A percentile compares a stretch with the other conserved stretches of the same genome.
Conservation (phyloP, 768 basidiomycete genomes). For the Galerina sulciceps region DNA sequence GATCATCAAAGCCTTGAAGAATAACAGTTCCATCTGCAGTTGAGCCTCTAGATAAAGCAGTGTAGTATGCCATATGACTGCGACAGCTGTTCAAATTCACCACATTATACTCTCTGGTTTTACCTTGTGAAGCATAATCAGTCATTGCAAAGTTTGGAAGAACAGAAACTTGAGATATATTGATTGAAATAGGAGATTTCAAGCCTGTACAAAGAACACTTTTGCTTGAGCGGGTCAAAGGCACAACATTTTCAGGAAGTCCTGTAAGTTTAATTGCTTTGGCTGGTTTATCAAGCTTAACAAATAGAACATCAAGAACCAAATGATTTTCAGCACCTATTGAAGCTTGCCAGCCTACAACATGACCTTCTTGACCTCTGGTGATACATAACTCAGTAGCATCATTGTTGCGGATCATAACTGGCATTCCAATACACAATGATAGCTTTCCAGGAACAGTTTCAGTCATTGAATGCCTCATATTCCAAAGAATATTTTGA, state of each 20-base stretch:
- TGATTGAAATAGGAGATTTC: slow-evolving; percentile 6
- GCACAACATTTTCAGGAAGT: slow-evolving; percentile 34
- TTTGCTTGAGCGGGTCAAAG: slow-evolving; percentile 13
- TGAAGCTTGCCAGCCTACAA: slow-evolving; percentile 28
- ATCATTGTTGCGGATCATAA: slow-evolving; percentile 36
- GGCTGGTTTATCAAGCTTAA: slow-evolving; percentile 28
- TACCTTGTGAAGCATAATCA: slow-evolving; percentile 37
- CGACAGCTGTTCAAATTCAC: slow-evolving; percentile 26
- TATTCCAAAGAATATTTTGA: no score
- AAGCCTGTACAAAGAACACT: slow-evolving; percentile 8
- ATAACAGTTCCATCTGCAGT: neutral
- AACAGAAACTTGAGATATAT: slow-evolving; percentile 27
- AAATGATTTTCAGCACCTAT: slow-evolving; percentile 13
- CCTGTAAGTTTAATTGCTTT: slow-evolving; percentile 21
- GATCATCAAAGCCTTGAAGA: neutral
- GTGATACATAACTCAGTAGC: slow-evolving; percentile 40
- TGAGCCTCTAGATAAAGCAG: slow-evolving; percentile 8
- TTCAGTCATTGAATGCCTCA: slow-evolving; percentile 8
- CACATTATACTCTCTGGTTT: slow-evolving; percentile 27
- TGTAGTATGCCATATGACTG: slow-evolving; percentile 33
- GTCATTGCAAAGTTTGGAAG: slow-evolving; percentile 37
- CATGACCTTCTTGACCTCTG: slow-evolving; percentile 33
- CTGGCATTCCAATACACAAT: slow-evolving; percentile 33
- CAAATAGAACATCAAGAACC: slow-evolving; percentile 32
- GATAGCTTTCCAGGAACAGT: slow-evolving; percentile 27